Evolutionary conservation across 257 asterid genomes (phyloP), one percentile per base, ranked within the genome.

Genomic region (Leptodermis oblonga): DNA sequence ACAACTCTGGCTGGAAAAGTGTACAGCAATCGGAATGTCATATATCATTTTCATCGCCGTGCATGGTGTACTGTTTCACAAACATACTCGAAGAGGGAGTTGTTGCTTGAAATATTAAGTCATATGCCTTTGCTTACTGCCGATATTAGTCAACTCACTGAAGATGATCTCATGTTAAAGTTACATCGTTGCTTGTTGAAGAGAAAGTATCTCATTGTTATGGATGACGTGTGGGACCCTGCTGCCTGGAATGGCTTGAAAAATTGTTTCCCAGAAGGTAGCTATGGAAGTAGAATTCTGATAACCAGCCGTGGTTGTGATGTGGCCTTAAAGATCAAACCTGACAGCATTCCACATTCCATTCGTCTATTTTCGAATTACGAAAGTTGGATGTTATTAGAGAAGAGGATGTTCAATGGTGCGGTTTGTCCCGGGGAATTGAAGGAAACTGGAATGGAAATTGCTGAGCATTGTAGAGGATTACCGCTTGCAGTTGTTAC

Each of bases 151-250:
- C 59, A 53, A 7, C 30, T 53, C 13, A n/a, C 5, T 7, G 59
- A 53, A 18, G 59, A 53, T 22, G 31, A 9, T 53, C 31, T 53
- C 10, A 12, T 22, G 15, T 12, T 1, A 12, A 23, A 53, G 22
- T 53, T 53, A 14, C 31, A 15, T 23, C 59, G 12, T 1, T 53
- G 59, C 26, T 53, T 53, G 31, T 22, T 22, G 59, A 28, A 31
- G 7, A 53, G 11, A 12, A 53, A 23, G 59, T 53, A 53, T 23
- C 31, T 53, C 31, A 53, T 53, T 22, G 59, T 53, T 23, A 22
- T 53, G 59, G 59, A 53, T 53, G 59, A 53, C 15, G 59, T 53
- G 7, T 53, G 59, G 59, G 59, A 53, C 59, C 22, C 59, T 22
- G 15, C 30, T 22, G 31, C 33, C 13, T 53, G 59, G 59, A 7